Conservation (phyloP, 768 basidiomycete species). For the Rhizopogon rudus region DNA sequence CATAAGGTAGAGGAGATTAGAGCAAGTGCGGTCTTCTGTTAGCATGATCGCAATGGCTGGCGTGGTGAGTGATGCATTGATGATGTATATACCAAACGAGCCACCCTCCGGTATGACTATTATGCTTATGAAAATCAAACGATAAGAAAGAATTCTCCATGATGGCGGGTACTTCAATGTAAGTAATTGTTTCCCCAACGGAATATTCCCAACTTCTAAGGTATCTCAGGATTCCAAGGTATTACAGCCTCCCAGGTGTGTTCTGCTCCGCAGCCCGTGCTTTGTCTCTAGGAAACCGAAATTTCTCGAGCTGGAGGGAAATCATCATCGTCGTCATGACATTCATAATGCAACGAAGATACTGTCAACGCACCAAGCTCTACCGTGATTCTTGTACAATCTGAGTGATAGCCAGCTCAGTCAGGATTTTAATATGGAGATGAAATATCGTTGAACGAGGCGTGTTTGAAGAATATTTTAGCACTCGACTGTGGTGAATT, state of each 20-base stretch:
- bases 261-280: conserved; percentile 3
- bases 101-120: background rate
- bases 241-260: background rate
- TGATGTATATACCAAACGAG: background rate
- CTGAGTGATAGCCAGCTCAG: conserved; percentile 6
- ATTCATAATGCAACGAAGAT: background rate
- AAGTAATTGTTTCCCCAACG: too few relatives aligned
- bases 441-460: background rate
- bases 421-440: background rate
- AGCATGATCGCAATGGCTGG: too few relatives aligned
- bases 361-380: conserved; percentile 21
- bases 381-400: conserved; percentile 23
- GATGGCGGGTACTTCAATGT: too few relatives aligned
- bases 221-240: too few relatives aligned
- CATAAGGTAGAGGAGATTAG: too few relatives aligned
- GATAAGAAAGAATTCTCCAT: too few relatives aligned
- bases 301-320: conserved; percentile 16
- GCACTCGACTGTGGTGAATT: too few relatives aligned
- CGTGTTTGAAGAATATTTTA: background rate
- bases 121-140: too few relatives aligned
- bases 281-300: conserved; percentile 17
- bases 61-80: too few relatives aligned
- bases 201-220: too few relatives aligned
- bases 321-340: background rate
- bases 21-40: too few relatives aligned